Conservation (phyloP, 805 yeast genomes). For the Candida glaebosa region DNA sequence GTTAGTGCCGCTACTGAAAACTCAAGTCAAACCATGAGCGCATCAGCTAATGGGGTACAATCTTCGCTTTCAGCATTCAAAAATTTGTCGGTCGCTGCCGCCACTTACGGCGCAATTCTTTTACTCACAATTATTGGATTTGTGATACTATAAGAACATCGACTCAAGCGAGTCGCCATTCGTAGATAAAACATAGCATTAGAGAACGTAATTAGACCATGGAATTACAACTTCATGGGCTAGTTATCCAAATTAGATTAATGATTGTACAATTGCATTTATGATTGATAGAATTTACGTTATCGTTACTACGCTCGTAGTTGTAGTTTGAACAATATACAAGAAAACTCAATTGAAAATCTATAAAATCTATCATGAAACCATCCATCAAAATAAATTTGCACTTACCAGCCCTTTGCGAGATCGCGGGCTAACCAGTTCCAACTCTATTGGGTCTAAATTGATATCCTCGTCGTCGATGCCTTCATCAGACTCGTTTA, state of each 20-base stretch:
- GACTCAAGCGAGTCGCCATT: no score
- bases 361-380: neutral
- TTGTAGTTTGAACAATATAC: neutral
- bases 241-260: neutral
- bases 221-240: no score
- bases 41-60: neutral
- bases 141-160: neutral
- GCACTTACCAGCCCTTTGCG: neutral
- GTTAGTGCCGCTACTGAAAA: constrained; percentile 2
- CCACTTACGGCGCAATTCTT: neutral
- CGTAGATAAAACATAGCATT: neutral
- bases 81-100: neutral
- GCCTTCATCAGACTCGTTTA: constrained; percentile 1
- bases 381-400: neutral
- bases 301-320: neutral
- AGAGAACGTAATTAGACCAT: no score
- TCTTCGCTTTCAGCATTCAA: neutral
- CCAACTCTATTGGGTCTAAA: constrained; percentile 6
- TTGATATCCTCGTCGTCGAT: neutral
- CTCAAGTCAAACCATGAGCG: neutral
- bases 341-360: neutral
- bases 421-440: neutral
- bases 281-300: neutral
- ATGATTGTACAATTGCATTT: constrained; percentile 1
- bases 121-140: neutral